Conservation (phyloP, 1,284 basidiomycete species). For the Hortiboletus rubellus region DNA sequence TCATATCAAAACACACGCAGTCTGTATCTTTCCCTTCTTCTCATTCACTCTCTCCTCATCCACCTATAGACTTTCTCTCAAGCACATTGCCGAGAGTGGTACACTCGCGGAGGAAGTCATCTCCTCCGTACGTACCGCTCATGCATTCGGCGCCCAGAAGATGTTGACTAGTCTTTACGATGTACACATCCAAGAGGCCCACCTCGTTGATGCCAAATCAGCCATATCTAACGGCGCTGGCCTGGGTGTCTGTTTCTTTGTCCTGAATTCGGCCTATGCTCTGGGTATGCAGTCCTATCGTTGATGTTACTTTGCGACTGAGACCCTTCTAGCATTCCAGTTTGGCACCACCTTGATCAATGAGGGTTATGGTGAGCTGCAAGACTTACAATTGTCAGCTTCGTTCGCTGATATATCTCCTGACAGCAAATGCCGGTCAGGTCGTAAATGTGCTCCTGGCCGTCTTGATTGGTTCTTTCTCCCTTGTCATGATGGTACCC, state of each 20-base stretch:
- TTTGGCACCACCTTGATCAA: slow-evolving; percentile 86
- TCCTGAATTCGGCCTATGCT: slow-evolving; percentile 54
- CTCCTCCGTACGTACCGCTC: slow-evolving; percentile 83
- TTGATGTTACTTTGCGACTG: not conserved
- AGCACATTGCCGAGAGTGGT: slow-evolving; percentile 80
- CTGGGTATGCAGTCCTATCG: slow-evolving; percentile 45
- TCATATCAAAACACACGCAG: slow-evolving; percentile 72
- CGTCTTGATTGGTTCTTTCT: slow-evolving; percentile 88
- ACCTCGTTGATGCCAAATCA: slow-evolving; percentile 62
- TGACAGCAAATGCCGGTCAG: slow-evolving; percentile 59
- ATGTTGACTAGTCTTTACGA: slow-evolving; percentile 76
- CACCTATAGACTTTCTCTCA: slow-evolving; percentile 54
- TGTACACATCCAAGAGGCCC: slow-evolving; percentile 60
- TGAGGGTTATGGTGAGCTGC: slow-evolving; percentile 48
- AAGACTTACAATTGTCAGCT: not conserved
- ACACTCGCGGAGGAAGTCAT: slow-evolving; percentile 94
- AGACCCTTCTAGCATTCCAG: slow-evolving; percentile 56
- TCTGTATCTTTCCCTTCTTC: slow-evolving; percentile 37
- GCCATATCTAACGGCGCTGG: slow-evolving; percentile 68
- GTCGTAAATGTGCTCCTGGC: slow-evolving; percentile 85
- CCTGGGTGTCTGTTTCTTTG: slow-evolving; percentile 76
- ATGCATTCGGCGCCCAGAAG: slow-evolving; percentile 84
- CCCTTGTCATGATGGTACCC: slow-evolving; percentile 75
- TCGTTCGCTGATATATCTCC: not conserved
- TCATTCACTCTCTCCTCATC: slow-evolving; percentile 4